Evolutionary conservation across 1,284 basidiomycete genomes (phyloP).

Genomic region (Ustilago vetiveriae): DNA sequence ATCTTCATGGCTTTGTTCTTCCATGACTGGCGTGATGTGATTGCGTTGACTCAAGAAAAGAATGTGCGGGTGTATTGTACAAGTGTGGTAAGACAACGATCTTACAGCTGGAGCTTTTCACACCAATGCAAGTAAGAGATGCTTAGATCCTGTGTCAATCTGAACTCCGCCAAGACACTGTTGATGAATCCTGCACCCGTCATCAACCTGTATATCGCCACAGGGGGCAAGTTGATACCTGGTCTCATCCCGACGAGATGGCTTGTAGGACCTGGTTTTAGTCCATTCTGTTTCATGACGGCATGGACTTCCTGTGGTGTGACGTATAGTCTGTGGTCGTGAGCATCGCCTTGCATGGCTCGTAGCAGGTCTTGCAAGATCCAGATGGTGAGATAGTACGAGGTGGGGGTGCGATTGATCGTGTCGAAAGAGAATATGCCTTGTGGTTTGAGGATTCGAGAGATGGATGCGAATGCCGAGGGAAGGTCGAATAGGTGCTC

Average conservation of each 20-base stretch:
- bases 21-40: no score
- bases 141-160: conserved; percentile 13
- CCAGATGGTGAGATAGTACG: conserved; percentile 46
- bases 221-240: conserved; percentile 10
- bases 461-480: conserved; percentile 45
- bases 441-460: conserved; percentile 91
- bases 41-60: no score
- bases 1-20: neutral
- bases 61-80: neutral
- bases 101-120: conserved; percentile 1
- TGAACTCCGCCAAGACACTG: conserved; percentile 17
- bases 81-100: neutral
- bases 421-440: conserved; percentile 80
- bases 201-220: conserved; percentile 16
- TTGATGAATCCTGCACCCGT: conserved; percentile 25
- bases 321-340: conserved; percentile 48
- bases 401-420: conserved; percentile 48
- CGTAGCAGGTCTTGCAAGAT: conserved; percentile 37
- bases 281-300: conserved; percentile 1
- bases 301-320: conserved; percentile 20
- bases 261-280: conserved; percentile 13
- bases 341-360: conserved; percentile 45
- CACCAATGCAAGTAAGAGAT: conserved; percentile 39
- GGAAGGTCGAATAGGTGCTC: conserved; percentile 48
- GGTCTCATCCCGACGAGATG: conserved; percentile 37